Base-by-base conservation (phyloP, 108 stramenopile genomes). In the Schizochytrium sp. region DNA sequence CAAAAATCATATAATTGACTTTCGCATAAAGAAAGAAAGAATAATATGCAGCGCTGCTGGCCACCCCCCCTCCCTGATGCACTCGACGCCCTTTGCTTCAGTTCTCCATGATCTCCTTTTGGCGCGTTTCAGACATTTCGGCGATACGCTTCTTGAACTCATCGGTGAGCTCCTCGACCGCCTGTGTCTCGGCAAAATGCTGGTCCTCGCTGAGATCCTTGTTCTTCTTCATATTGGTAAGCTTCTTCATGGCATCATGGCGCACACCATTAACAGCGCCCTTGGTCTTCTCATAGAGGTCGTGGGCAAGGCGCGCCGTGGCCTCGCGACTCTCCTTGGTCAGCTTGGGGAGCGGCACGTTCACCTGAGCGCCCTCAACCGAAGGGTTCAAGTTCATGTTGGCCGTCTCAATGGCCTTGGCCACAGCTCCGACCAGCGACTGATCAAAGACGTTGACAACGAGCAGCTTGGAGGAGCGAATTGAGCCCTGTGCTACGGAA, bases 311-410 rank as follows among this genome's bases (percentile, higher is more conserved):
- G 4, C 51, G 45, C n/a, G 51, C 76, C n/a, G 51, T 53, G 76
- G 45, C 76, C 45, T 83, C 51, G 76, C 76, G 76, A 6, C 43
- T 45, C 76, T 83, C 76, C 76, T 83, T 83, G 76, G 76, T 83
- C 43, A 83, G 45, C 51, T 83, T 83, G 48, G 76, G 76, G 4
- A 83, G n/a, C 44, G 76, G 76, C 51, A 83, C 76, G 28, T 83
- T 83, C 1, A 83, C 28, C 51, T 47, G 45, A 16, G 18, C 23
- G n/a, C 76, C 76, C 23, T 83, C 76, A 43, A 83, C 76, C 12
- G 76, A 83, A 12, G 76, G 76, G 76, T 83, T 83, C 76, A 83
- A 23, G 76, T 53, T 53, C 76, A 83, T 47, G 76, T 83, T 83
- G n/a, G 76, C 45, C 10, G 45, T 47, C 45, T 53, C 23, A 23